Evolutionary conservation across 2,329 filamentous ascomycete genomes (phyloP), one percentile per base, ranked within the genome.

Genomic region (Hymenotorrendiella dingleyae): DNA sequence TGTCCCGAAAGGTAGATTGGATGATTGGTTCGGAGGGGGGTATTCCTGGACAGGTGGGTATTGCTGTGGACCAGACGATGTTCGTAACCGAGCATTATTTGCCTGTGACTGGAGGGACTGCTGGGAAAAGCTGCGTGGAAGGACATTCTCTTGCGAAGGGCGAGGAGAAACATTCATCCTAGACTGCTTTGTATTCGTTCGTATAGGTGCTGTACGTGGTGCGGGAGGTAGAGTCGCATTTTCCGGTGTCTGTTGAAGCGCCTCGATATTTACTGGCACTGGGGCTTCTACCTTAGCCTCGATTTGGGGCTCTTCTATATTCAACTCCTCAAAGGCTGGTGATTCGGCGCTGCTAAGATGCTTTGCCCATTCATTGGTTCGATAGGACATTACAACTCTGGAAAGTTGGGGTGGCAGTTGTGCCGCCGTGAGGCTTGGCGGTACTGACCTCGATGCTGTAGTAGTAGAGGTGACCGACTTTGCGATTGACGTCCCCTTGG

Each of bases 281-380:
- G 76, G 64, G 4, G 64, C 56, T 55, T 89, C 82, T 36, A 66
- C 56, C 19, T 58, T 50, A 6, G 20, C 16, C 12, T 62, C 58
- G 14, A 59, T 52, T 49, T 66, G 49, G 55, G 64, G 46, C 54
- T 72, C 62, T 49, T 72, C 58, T 4, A 78, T 58, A 19, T 74
- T 69, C 10, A 85, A 62, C 2, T 79, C 74, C 6, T 87, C 82
- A 1, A 74, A 63, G 36, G 80, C 75, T 1, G 88, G 88, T 4
- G 69, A 67, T 12, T 96, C 90, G 6, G 91, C 89, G 30, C 76
- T 69, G 49, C 81, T 80, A 9, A 95, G 71, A 62, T 95, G 88
- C 62, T 95, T 96, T 0, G 89, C 88, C 91, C 91, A 97, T 65
- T 97, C 91, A 52, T 94, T 94, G 2, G 89, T 96, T 44, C 91